These are phyloP conservation scores for Alloascoidea hylecoeti DNA, from an alignment of 805 yeast species.

Conservation along the genomic window DNA sequence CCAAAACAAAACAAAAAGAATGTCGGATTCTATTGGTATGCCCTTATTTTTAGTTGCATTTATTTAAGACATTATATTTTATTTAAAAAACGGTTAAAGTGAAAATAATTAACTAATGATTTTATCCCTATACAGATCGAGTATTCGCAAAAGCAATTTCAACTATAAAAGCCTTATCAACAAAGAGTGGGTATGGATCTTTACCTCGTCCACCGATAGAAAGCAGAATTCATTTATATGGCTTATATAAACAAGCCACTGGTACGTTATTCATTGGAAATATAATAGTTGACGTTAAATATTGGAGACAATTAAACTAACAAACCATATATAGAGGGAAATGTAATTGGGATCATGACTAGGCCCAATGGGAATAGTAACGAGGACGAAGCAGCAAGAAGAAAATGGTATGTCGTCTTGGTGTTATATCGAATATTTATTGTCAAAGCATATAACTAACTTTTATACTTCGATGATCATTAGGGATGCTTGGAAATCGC, in stretches of 20 bases:
- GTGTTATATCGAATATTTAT: not conserved
- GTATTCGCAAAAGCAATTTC: conserved; percentile 76
- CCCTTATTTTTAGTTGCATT: too few species aligned
- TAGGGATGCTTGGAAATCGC: conserved; percentile 66
- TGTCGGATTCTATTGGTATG: not conserved
- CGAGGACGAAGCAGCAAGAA: conserved; percentile 53
- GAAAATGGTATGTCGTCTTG: conserved; percentile 36
- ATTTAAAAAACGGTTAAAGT: too few species aligned
- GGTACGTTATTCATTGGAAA: conserved; percentile 11
- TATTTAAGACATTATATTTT: too few species aligned
- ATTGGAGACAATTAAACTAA: not conserved
- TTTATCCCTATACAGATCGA: conserved; percentile 30
- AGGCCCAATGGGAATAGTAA: conserved; percentile 46
- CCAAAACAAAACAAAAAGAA: not conserved
- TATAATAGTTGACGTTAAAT: not conserved
- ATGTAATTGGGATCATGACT: conserved; percentile 53
- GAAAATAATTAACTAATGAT: too few species aligned
- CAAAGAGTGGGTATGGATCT: conserved; percentile 44
- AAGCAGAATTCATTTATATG: conserved; percentile 54
- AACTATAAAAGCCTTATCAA: conserved; percentile 60
- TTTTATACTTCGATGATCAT: not conserved
- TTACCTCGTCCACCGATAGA: conserved; percentile 70
- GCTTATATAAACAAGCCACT: conserved; percentile 79
- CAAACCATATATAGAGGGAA: conserved; percentile 37
- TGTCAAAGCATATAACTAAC: not conserved